Conservation (phyloP, 257 asterid species). For the Capsicum rhomboideum region DNA sequence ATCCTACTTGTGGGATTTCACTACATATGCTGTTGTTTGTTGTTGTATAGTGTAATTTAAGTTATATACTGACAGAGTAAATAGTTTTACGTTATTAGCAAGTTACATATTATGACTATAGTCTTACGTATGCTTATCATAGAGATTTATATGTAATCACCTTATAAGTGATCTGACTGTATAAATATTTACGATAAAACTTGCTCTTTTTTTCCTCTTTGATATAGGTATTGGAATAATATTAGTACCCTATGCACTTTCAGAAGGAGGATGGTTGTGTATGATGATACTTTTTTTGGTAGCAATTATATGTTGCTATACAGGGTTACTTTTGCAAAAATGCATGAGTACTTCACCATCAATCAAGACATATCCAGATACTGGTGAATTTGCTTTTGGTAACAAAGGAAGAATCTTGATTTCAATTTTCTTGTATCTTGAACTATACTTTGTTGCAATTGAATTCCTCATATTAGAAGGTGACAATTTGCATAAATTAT, state of each 20-base stretch:
- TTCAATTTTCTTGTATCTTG: conserved; percentile 35
- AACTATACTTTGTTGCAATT: conserved; percentile 37
- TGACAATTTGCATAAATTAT: conserved; percentile 41
- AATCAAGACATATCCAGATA: conserved; percentile 39
- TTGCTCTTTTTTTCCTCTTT: neutral
- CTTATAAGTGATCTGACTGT: neutral
- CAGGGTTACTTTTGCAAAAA: conserved; percentile 32
- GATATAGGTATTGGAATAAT: conserved; percentile 39
- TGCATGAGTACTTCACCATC: conserved; percentile 35
- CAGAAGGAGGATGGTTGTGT: conserved; percentile 47
- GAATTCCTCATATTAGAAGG: conserved; percentile 53
- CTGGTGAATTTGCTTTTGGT: conserved; percentile 40
- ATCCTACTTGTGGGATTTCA: too few species aligned
- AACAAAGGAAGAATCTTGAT: conserved; percentile 26
- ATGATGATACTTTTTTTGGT: conserved; percentile 11
- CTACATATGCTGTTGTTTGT: too few species aligned
- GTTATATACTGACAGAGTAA: too few species aligned
- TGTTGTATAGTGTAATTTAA: too few species aligned
- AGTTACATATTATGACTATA: neutral
- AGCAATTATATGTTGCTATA: conserved; percentile 33
- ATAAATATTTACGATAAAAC: neutral
- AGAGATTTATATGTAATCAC: neutral
- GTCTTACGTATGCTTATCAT: neutral
- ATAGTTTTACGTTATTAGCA: neutral
- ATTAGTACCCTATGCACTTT: conserved; percentile 45